phyloP scores from a whole-genome alignment of 2,329 filamentous ascomycete genomes.

The Cladorrhinum sp. region DNA sequence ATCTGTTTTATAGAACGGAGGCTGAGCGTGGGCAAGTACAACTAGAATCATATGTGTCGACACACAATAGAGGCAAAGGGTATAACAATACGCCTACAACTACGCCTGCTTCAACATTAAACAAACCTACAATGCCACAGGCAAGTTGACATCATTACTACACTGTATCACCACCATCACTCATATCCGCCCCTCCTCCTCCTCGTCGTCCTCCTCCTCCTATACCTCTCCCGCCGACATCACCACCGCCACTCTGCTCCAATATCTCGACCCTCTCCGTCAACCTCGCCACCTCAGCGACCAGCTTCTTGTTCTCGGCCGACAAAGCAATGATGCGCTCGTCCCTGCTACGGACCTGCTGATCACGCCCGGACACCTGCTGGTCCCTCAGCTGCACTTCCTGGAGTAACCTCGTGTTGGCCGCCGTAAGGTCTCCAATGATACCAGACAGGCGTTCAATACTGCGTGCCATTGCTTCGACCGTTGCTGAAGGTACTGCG shows the following conservation, averaged over 20 bases:
- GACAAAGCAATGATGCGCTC: constrained; percentile 7
- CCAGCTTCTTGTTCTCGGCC: constrained; percentile 7
- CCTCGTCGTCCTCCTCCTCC: neutral
- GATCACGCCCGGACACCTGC: constrained; percentile 6
- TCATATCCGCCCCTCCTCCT: neutral
- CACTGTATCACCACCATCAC: neutral
- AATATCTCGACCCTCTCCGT: neutral
- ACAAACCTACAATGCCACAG: neutral
- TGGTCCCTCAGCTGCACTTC: constrained; percentile 9
- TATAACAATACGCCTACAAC: no score
- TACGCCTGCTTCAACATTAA: no score
- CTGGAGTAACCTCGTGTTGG: constrained; percentile 13
- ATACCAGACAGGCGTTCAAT: constrained; percentile 13
- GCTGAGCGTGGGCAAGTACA: no score
- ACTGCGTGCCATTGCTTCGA: constrained; percentile 12
- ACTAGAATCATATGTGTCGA: no score
- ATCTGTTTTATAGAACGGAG: no score
- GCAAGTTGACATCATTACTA: no score
- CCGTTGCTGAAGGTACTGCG: constrained; percentile 1
- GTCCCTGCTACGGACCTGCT: constrained; percentile 6
- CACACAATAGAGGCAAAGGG: no score
- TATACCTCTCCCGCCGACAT: neutral
- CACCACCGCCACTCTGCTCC: neutral
- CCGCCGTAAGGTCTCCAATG: constrained; percentile 11
- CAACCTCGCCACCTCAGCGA: constrained; percentile 1